Percentiles rank a stretch among this genome's conserved stretches.
Conservation (phyloP, 2,329 filamentous ascomycete species). For the Colletotrichum sojae region DNA sequence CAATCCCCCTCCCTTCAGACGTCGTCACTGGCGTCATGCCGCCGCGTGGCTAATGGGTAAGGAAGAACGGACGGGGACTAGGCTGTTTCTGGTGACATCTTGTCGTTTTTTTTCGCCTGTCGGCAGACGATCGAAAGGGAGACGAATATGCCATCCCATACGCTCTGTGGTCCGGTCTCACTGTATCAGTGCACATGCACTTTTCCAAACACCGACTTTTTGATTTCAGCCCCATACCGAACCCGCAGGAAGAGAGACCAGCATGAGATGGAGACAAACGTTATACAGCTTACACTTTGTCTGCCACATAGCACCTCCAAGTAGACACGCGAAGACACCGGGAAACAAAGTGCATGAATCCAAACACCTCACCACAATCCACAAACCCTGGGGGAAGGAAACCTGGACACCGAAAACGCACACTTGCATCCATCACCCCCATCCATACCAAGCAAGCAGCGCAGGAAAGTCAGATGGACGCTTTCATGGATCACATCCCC, state of each 20-base stretch:
- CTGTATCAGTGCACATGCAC: too few relatives aligned
- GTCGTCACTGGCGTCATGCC: constrained; percentile 11
- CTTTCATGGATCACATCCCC: too few relatives aligned
- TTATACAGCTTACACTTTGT: too few relatives aligned
- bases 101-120: not conserved
- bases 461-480: not conserved
- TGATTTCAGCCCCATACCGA: constrained; percentile 1
- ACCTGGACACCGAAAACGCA: constrained; percentile 31
- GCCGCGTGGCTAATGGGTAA: constrained; percentile 6
- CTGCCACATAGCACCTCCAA: too few relatives aligned
- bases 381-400: not conserved
- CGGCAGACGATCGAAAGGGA: too few relatives aligned
- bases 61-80: not conserved
- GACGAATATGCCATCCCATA: not conserved
- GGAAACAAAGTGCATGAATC: constrained; percentile 18
- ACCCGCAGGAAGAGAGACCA: not conserved
- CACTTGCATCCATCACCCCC: constrained; percentile 20
- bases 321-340: too few relatives aligned
- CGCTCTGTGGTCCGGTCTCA: not conserved
- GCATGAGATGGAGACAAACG: not conserved
- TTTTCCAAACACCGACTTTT: not conserved
- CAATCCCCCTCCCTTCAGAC: not conserved
- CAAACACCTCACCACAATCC: constrained; percentile 3
- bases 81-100: constrained; percentile 8
- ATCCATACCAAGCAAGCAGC: too few relatives aligned